Evolutionary conservation across 495 filamentous ascomycete genomes (phyloP).

Genomic region (Penicillium samsonianum): DNA sequence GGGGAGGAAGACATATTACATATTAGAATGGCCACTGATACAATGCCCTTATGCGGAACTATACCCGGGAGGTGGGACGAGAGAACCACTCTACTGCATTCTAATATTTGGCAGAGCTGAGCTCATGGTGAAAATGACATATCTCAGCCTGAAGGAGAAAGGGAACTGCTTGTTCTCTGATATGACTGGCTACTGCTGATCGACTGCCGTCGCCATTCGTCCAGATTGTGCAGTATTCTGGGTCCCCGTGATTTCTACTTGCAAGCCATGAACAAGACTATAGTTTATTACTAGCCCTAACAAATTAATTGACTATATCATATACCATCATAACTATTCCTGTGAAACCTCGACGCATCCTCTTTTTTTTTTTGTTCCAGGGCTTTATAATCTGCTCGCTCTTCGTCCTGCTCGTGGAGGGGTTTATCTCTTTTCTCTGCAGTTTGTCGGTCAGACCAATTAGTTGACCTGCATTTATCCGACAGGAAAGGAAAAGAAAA

Average conservation of each 20-base stretch:
- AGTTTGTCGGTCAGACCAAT: slow-evolving; percentile 23
- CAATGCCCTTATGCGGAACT: slow-evolving; percentile 17
- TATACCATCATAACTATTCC: slow-evolving; percentile 3
- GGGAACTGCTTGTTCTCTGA: neutral
- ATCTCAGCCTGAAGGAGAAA: slow-evolving; percentile 23
- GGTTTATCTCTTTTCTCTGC: slow-evolving; percentile 8
- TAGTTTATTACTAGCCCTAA: slow-evolving; percentile 15
- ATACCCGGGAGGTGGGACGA: slow-evolving; percentile 26
- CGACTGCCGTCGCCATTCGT: slow-evolving; percentile 18
- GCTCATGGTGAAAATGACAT: slow-evolving; percentile 32
- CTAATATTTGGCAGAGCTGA: slow-evolving; percentile 27
- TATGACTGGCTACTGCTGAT: slow-evolving; percentile 24
- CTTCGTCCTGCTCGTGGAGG: slow-evolving; percentile 2
- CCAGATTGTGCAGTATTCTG: slow-evolving; percentile 23
- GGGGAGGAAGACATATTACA: neutral
- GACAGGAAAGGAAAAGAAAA: slow-evolving; percentile 8
- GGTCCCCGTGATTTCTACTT: slow-evolving; percentile 20
- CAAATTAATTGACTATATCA: slow-evolving; percentile 6
- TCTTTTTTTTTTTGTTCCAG: neutral
- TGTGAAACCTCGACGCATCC: slow-evolving; percentile 19
- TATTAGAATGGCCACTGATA: neutral
- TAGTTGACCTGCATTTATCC: slow-evolving; percentile 17
- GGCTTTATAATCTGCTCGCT: slow-evolving; percentile 18
- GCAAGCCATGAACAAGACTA: slow-evolving; percentile 15
- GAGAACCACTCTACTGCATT: slow-evolving; percentile 21